These are phyloP conservation scores for Zea luxurians DNA, from an alignment of 176 grass and related monocot genomes.

Conservation along the genomic window DNA sequence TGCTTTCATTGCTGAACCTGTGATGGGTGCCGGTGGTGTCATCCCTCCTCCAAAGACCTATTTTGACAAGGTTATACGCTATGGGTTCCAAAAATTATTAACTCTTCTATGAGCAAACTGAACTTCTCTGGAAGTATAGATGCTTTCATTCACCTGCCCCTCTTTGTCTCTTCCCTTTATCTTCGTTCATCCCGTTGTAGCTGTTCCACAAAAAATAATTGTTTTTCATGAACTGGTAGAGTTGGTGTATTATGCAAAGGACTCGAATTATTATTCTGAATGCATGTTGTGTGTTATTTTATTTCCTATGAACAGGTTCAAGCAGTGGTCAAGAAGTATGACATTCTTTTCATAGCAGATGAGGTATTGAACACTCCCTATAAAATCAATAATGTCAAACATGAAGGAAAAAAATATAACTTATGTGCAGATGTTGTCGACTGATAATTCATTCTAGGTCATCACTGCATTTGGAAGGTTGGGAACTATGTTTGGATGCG, in stretches of 20 bases:
- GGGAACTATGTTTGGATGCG: constrained; percentile 93
- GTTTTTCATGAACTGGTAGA: neutral
- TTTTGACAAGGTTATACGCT: constrained; percentile 82
- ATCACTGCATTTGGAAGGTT: constrained; percentile 98
- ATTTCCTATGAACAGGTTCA: constrained; percentile 60
- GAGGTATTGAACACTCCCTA: constrained; percentile 55
- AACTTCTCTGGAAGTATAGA: neutral
- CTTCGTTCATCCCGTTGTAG: constrained; percentile 1
- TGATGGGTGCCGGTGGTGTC: constrained; percentile 98
- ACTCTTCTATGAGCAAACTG: constrained; percentile 2
- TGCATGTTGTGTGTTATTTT: constrained; percentile 12
- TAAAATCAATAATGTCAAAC: neutral
- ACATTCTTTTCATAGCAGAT: constrained; percentile 96
- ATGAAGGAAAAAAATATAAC: neutral
- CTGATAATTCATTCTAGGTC: constrained; percentile 54
- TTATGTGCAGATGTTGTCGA: constrained; percentile 6
- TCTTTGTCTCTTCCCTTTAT: neutral
- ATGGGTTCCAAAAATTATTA: constrained; percentile 24
- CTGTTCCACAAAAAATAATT: neutral
- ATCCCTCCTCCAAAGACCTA: constrained; percentile 90
- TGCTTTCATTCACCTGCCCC: neutral
- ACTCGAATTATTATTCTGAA: neutral
- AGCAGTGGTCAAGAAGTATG: constrained; percentile 89
- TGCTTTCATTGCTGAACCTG: constrained; percentile 92
- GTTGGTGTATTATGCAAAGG: neutral